Conservation (phyloP, 768 basidiomycete species). For the Leccinellum luteum region DNA sequence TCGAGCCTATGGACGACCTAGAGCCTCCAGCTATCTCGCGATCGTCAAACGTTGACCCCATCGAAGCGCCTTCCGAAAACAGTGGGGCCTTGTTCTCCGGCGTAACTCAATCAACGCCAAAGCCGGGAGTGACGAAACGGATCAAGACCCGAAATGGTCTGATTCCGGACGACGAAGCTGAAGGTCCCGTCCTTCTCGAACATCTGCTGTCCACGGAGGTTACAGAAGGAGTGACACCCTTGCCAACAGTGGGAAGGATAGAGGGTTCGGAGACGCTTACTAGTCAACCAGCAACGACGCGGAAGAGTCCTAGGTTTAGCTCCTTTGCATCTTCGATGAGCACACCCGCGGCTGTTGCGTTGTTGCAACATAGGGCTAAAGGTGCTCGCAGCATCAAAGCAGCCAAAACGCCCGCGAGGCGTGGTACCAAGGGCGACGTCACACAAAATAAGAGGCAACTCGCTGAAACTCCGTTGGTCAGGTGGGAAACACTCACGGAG, state of each 20-base stretch:
- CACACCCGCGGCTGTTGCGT: constrained; percentile 5
- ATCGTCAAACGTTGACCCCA: constrained; percentile 26
- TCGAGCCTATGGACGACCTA: constrained; percentile 42
- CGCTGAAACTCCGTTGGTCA: constrained; percentile 9
- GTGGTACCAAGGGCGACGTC: background rate
- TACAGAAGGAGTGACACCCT: constrained; percentile 21
- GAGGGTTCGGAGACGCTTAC: constrained; percentile 15
- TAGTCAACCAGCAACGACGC: constrained; percentile 19
- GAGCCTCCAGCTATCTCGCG: constrained; percentile 12
- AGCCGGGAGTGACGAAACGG: constrained; percentile 36
- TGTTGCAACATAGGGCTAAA: constrained; percentile 4
- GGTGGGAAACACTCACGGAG: constrained; percentile 33
- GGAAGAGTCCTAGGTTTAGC: constrained; percentile 19
- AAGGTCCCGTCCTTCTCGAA: constrained; percentile 24
- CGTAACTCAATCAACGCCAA: constrained; percentile 21
- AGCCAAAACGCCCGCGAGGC: constrained; percentile 14
- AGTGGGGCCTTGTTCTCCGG: background rate
- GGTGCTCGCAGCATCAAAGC: background rate
- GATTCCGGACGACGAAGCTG: constrained; percentile 22
- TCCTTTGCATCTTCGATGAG: constrained; percentile 5
- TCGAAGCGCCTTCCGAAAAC: constrained; percentile 23
- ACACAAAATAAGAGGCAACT: background rate
- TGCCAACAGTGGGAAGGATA: constrained; percentile 19
- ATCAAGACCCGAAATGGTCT: constrained; percentile 44
- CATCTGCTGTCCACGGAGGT: constrained; percentile 17